phyloP scores from a whole-genome alignment of 1,139 yeast genomes.

The Hyphopichia burtonii region DNA sequence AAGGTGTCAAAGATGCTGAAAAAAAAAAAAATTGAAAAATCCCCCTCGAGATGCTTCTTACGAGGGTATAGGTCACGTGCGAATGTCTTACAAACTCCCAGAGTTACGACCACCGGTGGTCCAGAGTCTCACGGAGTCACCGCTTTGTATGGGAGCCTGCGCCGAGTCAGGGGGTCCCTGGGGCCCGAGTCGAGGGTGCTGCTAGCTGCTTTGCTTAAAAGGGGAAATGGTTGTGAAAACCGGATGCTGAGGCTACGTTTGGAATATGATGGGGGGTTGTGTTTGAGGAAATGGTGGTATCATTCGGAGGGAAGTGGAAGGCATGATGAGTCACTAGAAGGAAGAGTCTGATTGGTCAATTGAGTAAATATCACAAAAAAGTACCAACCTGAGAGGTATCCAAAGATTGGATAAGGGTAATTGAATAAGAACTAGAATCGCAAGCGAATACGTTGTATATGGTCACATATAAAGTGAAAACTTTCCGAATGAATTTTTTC shows the following conservation, averaged over 20 bases:
- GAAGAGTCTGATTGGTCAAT: neutral
- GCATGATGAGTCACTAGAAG: neutral
- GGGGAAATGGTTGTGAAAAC: neutral
- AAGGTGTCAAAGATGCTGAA: neutral
- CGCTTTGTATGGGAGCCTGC: neutral
- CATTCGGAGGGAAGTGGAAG: too few relatives aligned
- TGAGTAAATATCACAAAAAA: neutral
- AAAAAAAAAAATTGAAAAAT: neutral
- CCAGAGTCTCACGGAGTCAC: neutral
- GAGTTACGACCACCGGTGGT: neutral
- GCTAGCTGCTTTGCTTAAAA: neutral
- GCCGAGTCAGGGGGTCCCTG: neutral
- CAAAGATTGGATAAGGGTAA: too few relatives aligned
- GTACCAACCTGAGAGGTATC: too few relatives aligned
- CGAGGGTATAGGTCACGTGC: neutral
- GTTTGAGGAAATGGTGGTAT: too few relatives aligned
- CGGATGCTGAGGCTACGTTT: neutral
- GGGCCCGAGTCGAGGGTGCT: neutral
- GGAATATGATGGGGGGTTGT: too few relatives aligned
- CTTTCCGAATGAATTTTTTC: too few relatives aligned
- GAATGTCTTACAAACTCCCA: neutral
- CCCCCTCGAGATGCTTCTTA: neutral
- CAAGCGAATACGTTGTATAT: too few relatives aligned
- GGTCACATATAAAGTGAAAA: too few relatives aligned
- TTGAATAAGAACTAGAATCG: too few relatives aligned